Conservation (phyloP, 2,329 filamentous ascomycete species). For the Pseudopyrenochaeta lycopersici region DNA sequence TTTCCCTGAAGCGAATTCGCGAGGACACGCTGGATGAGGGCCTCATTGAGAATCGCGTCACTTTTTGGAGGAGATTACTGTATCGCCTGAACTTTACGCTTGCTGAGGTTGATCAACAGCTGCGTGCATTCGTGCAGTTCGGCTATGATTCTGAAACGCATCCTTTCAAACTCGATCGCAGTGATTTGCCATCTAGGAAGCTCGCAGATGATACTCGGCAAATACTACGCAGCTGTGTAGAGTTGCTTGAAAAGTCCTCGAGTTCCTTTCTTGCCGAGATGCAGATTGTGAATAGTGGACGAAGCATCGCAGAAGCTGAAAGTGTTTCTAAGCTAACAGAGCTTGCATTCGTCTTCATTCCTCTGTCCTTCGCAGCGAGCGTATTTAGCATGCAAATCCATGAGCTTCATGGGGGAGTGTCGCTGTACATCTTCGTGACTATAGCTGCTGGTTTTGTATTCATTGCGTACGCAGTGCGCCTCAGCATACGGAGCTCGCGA, state of each 20-base stretch:
- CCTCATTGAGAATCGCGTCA: constrained; percentile 24
- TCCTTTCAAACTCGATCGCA: background rate
- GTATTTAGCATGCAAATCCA: constrained; percentile 42
- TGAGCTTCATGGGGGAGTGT: constrained; percentile 28
- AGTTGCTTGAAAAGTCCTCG: constrained; percentile 31
- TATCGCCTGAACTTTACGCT: constrained; percentile 16
- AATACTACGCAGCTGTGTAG: constrained; percentile 14
- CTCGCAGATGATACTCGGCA: constrained; percentile 10
- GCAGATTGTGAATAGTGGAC: constrained; percentile 36
- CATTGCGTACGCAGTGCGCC: constrained; percentile 15
- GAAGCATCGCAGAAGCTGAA: constrained; percentile 41
- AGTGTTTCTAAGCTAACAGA: constrained; percentile 43
- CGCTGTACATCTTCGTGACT: constrained; percentile 12
- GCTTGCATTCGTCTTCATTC: constrained; percentile 45
- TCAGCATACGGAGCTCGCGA: constrained; percentile 18
- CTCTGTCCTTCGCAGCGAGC: constrained; percentile 36
- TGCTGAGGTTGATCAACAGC: constrained; percentile 11
- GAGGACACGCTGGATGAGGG: constrained; percentile 23
- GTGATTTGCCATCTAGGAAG: constrained; percentile 10
- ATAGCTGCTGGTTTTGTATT: constrained; percentile 28
- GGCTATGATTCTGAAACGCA: constrained; percentile 4
- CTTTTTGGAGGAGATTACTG: constrained; percentile 21
- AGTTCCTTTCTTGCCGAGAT: constrained; percentile 49
- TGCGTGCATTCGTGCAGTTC: constrained; percentile 15
- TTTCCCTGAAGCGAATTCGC: constrained; percentile 22